A percentile compares a stretch with the other conserved stretches of the same genome.
These are phyloP conservation scores for Rhizopogon vinicolor DNA, from an alignment of 768 basidiomycete genomes.

Conservation along the genomic window DNA sequence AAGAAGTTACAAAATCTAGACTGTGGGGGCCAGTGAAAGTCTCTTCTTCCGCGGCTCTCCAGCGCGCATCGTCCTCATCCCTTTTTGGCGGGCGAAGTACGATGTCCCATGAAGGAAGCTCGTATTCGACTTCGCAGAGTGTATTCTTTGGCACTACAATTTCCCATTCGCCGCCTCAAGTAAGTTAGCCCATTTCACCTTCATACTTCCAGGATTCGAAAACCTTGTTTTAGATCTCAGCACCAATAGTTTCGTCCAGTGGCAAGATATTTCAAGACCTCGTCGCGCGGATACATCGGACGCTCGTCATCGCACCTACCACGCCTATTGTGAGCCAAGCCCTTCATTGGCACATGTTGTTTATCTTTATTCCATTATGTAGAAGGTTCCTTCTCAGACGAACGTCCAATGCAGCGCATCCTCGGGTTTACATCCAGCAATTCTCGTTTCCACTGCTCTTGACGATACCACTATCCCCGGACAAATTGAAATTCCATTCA, in stretches of 20 bases:
- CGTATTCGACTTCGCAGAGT: conserved; percentile 31
- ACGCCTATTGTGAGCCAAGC: conserved; percentile 35
- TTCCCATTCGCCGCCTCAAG: not conserved
- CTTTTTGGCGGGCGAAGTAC: conserved; percentile 13
- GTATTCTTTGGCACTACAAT: conserved; percentile 38
- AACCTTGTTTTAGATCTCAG: not conserved
- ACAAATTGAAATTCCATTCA: conserved; percentile 71
- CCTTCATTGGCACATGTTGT: not conserved
- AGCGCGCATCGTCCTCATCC: conserved; percentile 21
- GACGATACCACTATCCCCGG: not conserved
- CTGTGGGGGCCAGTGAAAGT: not conserved
- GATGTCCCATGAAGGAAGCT: not conserved
- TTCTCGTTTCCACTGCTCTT: not conserved
- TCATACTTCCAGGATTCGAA: not conserved
- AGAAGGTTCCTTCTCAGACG: not conserved
- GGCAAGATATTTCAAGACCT: conserved; percentile 43
- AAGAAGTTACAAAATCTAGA: not conserved
- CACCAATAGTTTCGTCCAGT: not conserved
- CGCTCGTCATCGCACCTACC: conserved; percentile 55
- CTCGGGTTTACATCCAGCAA: not conserved
- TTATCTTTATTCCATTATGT: not conserved
- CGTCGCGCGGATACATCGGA: conserved; percentile 62
- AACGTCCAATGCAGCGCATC: not conserved
- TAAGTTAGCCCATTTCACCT: not conserved
- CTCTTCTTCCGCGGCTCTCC: not conserved